Evolutionary conservation across 164 flowering plant genomes (phyloP), one percentile per base, ranked within the genome.

Genomic region (Chimonanthus praecox): DNA sequence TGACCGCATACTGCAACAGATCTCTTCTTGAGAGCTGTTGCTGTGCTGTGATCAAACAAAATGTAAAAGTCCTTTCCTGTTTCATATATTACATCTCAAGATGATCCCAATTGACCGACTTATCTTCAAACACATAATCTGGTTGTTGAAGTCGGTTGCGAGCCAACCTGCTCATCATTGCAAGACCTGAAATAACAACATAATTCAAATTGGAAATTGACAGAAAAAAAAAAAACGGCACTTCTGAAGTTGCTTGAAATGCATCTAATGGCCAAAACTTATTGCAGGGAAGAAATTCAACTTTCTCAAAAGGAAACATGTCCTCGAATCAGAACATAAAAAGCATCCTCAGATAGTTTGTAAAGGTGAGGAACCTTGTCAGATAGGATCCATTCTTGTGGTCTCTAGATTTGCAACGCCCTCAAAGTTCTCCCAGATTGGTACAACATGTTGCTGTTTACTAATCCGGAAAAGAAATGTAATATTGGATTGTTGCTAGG

Each of bases 161-260:
- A 15, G 82, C 87, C 84, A 95, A 80, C 71, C 91, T 85, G 80
- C 91, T 87, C 94, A 91, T 92, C 72, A 85, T 71, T 2, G 98
- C 88, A 21, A 95, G 90, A 71, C 99, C 99, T 94, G 88, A 20
- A 73, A 51, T 58, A 45, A 46, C 7, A 64, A 63, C n/a, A 69
- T 10, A 45, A 47, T 54, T 49, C n/a, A 70, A 70, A 61, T 51
- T 33, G 33, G 33, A 33, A 33, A 33, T 33, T 33, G 33, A 33
- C 33, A 33, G 33, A 1, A 33, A 33, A 33, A 33, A 33, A 33
- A 33, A 33, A 33, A 33, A 33, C 33, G 33, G 33, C 33, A 33
- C 33, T 33, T 33, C 33, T 33, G 33, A 33, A 54, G 63, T 6
- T 49, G 20, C 47, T 70, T 16, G 3, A 15, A 63, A n/a, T 18